phyloP scores from a whole-genome alignment of 768 basidiomycete genomes.

The Coprinopsis strossmayeri region DNA sequence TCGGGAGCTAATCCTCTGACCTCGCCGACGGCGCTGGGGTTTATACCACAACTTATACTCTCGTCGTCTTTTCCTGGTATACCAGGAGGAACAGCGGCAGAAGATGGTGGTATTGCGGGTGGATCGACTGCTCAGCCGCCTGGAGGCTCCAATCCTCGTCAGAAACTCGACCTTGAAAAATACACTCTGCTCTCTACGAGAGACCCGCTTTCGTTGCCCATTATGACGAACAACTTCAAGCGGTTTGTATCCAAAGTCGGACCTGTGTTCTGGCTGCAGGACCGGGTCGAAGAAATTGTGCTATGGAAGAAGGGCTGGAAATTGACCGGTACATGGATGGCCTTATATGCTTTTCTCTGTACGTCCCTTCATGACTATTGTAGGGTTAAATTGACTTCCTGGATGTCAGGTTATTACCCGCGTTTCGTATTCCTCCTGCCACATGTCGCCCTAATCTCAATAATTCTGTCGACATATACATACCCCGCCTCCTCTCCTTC shows the following conservation, averaged over 20 bases:
- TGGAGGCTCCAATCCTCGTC: constrained; percentile 18
- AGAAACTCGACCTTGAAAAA: constrained; percentile 18
- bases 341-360: constrained; percentile 77
- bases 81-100: constrained; percentile 2
- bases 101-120: not conserved
- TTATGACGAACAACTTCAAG: constrained; percentile 74
- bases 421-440: constrained; percentile 66
- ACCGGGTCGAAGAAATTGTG: constrained; percentile 78
- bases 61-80: constrained; percentile 23
- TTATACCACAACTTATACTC: constrained; percentile 32
- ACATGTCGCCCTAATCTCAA: constrained; percentile 49
- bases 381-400: not conserved
- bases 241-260: constrained; percentile 72
- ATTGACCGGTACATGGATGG: constrained; percentile 69
- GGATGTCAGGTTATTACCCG: constrained; percentile 64
- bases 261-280: constrained; percentile 86
- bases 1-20: constrained; percentile 15
- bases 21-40: constrained; percentile 24
- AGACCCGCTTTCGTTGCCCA: constrained; percentile 71
- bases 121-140: constrained; percentile 10
- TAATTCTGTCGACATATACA: constrained; percentile 66
- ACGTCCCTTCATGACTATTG: constrained; percentile 21
- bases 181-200: constrained; percentile 45
- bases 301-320: constrained; percentile 77
- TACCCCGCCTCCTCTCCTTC: constrained; percentile 22